These are phyloP conservation scores for Neophaeococcomyces aloes DNA, from an alignment of 2,329 filamentous ascomycete genomes.

Conservation along the genomic window DNA sequence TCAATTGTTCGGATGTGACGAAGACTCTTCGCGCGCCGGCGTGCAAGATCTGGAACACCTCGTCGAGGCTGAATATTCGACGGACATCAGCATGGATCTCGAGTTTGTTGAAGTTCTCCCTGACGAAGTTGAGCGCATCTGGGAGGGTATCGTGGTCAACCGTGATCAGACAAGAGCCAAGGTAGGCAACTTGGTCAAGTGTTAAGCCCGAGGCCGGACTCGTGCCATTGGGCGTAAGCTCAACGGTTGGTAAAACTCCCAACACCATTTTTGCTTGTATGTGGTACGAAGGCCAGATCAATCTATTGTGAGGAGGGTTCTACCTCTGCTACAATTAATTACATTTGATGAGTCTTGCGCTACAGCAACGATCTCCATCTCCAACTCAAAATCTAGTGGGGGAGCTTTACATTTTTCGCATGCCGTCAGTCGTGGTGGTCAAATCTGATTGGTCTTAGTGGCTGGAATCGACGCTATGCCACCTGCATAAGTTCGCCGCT, in stretches of 20 bases:
- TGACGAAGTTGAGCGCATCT: constrained; percentile 42
- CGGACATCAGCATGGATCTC: constrained; percentile 68
- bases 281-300: no score
- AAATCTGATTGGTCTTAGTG: no score
- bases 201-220: constrained; percentile 39
- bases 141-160: constrained; percentile 41
- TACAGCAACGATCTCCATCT: no score
- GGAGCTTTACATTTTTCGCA: no score
- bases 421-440: no score
- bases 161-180: constrained; percentile 48
- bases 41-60: constrained; percentile 72
- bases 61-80: constrained; percentile 54
- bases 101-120: constrained; percentile 45
- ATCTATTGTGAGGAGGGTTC: no score
- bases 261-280: no score
- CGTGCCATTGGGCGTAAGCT: neutral
- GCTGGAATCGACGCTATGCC: no score
- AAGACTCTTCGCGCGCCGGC: constrained; percentile 77
- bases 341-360: no score
- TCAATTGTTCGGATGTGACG: constrained; percentile 60
- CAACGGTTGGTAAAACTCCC: neutral
- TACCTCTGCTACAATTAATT: no score
- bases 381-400: no score
- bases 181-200: constrained; percentile 46
- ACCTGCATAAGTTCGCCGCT: no score